Base-by-base conservation (phyloP, 305 asterid species). In the Fraxinus ornus region DNA sequence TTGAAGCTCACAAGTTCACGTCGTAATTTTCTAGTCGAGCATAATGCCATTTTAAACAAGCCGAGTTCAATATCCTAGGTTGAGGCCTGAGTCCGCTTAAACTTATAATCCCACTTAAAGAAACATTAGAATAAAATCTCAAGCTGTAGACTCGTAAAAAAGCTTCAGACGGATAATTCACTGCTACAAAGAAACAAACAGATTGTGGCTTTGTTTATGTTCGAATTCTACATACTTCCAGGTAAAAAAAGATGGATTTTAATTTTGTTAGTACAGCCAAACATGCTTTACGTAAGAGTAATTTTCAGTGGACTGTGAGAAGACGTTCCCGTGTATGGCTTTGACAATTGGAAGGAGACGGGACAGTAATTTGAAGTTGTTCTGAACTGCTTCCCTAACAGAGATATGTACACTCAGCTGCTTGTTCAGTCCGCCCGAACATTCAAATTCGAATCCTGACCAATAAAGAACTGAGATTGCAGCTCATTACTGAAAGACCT, bases 381-480 rank as follows among this genome's bases (percentile, higher is more conserved):
- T 90, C 93, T 22, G 89, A 90, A 30, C 91, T 84, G 85, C 89
- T 89, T 39, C 85, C 85, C 78, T 85, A 30, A 93, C 28, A 72
- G 82, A 83, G 36, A 94, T 86, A 86, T 79, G 82, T 62, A 91
- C 90, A 10, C 80, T 85, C 49, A 36, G 87, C 85, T 87, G 82
- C 81, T 83, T 90, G 79, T 88, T 79, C 84, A 89, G 35, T 41
- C 90, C 84, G 91, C 91, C 62, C 75, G 22, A 35, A 89, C 41
- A 9, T 78, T 79, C 35, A 89, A 5, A 52, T 83, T 87, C 19
- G 88, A 89, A 70, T 79, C 81, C 44, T 87, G 66, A 47, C 88
- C 89, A 36, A 88, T 70, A 1, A 80, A 79, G 71, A 91, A 77
- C 82, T 82, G 84, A 55, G 32, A 28, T 28, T 28, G 32, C 32